Evolutionary conservation across 352 stramenopile species (phyloP).

Genomic region (Phytophthora constricta): DNA sequence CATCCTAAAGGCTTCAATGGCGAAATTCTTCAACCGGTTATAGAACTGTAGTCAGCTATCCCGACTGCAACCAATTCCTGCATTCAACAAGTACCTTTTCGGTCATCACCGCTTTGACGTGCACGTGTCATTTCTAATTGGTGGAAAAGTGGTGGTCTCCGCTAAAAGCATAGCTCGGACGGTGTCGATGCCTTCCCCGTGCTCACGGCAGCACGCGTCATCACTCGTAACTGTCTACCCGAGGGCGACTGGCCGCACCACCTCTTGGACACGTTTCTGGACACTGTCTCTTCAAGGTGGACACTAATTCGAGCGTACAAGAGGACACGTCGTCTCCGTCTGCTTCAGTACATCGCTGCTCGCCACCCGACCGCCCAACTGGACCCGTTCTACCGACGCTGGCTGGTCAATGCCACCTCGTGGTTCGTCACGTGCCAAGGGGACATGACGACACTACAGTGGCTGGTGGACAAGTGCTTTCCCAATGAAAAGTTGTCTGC

Average conservation of each 20-base stretch:
- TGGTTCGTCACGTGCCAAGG: slow-evolving; percentile 23
- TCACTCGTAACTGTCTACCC: slow-evolving; percentile 24
- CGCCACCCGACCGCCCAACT: not conserved
- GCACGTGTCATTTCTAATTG: no score
- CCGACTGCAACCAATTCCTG: no score
- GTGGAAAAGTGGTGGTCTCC: no score
- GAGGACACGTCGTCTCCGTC: slow-evolving; percentile 17
- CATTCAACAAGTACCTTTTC: no score
- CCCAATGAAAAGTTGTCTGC: slow-evolving; percentile 9
- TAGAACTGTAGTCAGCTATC: no score
- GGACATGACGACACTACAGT: slow-evolving; percentile 31
- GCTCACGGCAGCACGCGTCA: slow-evolving; percentile 17
- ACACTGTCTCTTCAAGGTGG: slow-evolving; percentile 26
- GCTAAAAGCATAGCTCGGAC: no score
- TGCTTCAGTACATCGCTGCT: slow-evolving; percentile 29
- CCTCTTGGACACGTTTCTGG: slow-evolving; percentile 32
- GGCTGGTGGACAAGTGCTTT: slow-evolving; percentile 25
- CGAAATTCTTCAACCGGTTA: no score
- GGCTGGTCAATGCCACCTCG: slow-evolving; percentile 29
- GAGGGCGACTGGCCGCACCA: slow-evolving; percentile 13
- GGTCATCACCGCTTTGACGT: no score
- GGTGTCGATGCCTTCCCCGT: slow-evolving; percentile 21
- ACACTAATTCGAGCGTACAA: slow-evolving; percentile 28
- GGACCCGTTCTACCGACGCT: slow-evolving; percentile 37
- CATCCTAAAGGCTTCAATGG: no score